Evolutionary conservation across 805 yeast genomes (phyloP).

Genomic region (Starmerella stellata): DNA sequence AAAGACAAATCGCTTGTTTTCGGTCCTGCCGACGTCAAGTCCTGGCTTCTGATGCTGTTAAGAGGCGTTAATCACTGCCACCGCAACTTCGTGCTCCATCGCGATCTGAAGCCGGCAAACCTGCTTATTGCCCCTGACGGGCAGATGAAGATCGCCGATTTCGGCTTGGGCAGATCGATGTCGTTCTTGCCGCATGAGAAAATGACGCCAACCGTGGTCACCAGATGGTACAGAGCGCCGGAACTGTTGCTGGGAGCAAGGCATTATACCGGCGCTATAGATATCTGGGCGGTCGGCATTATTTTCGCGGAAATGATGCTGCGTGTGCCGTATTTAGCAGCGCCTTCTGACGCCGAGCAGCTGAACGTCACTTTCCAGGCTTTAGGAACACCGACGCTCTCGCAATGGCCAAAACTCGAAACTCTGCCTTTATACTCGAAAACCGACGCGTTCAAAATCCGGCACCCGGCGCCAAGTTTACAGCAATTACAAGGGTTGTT

Average conservation of each 20-base stretch:
- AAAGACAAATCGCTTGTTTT: constrained; percentile 63
- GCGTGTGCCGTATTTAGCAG: constrained; percentile 87
- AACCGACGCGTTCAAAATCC: constrained; percentile 17
- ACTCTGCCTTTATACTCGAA: constrained; percentile 48
- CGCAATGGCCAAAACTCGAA: constrained; percentile 77
- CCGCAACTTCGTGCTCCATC: constrained; percentile 70
- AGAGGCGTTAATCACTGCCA: constrained; percentile 94
- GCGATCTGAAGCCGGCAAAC: constrained; percentile 89
- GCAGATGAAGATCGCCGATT: constrained; percentile 84
- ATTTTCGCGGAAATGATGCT: constrained; percentile 93
- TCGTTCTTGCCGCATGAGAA: constrained; percentile 45
- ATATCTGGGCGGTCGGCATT: constrained; percentile 91
- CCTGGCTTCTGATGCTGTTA: constrained; percentile 87
- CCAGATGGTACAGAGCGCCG: constrained; percentile 96
- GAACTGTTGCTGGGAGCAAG: constrained; percentile 76
- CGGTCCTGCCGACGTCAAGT: constrained; percentile 69
- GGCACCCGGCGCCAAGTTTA: constrained; percentile 71
- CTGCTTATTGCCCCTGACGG: constrained; percentile 75
- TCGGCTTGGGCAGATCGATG: constrained; percentile 78
- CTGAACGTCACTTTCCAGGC: constrained; percentile 87
- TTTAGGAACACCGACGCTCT: constrained; percentile 87
- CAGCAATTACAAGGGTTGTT: constrained; percentile 66
- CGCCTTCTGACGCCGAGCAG: constrained; percentile 77
- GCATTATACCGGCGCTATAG: constrained; percentile 78
- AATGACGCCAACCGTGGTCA: constrained; percentile 84